Evolutionary conservation across 2,329 filamentous ascomycete genomes (phyloP), one percentile per base, ranked within the genome.

Genomic region (Trichoderma sp.): DNA sequence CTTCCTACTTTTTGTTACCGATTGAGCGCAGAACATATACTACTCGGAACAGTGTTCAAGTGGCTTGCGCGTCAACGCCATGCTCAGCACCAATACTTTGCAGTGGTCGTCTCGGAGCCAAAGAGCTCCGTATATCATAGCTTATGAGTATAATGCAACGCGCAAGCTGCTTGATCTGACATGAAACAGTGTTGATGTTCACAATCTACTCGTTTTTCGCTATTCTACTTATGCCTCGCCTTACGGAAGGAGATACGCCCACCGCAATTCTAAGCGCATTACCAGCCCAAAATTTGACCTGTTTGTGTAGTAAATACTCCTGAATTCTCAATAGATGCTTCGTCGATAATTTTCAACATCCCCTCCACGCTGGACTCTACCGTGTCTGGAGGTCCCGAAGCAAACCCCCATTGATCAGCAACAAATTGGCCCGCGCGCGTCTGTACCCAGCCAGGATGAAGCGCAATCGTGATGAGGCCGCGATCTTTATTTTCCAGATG

Each of bases 381-480:
- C 4, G 81, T 66, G 1, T 73, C 74, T 8, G 74, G 76, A 5
- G 76, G 74, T 0, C 66, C 73, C 3, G 69, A 60, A 4, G 70
- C 43, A 58, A 75, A 74, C 0, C 72, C 74, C 80, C 79, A 81
- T 51, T 78, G 72, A 8, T 72, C 71, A 0, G 79, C 79, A 3
- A 74, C 75, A 1, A 71, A 70, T 1, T 76, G 69, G 1, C 81
- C 81, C 70, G 75, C 74, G 3, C 71, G 67, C 0, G 78, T 80
- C 32, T 73, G 69, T 3, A 81, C 79, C 73, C 79, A 82, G 0
- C 81, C 80, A 1, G 81, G 81, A 69, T 82, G 80, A 1, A 80
- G 70, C 0, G 78, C 77, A 24, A 79, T 70, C 0, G 75, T 72
- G 2, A 79, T 58, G 2, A 80, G 67, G 0, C 68, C 65, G 11